Conservation (phyloP, 73 alveolate genomes). For the Paramecium sexaurelia region DNA sequence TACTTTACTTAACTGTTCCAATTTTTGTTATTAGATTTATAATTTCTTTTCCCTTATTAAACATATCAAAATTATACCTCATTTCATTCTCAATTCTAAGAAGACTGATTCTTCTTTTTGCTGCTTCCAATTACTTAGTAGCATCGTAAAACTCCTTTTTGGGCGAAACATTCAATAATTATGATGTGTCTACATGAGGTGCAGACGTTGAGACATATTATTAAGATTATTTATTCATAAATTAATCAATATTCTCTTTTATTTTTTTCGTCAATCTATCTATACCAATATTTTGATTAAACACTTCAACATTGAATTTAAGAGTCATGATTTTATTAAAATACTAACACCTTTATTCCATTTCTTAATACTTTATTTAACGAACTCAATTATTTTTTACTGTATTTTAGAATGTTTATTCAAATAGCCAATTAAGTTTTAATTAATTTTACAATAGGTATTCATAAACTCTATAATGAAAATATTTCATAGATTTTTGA, state of each 20-base stretch:
- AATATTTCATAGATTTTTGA: too few relatives aligned
- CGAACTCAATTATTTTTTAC: not conserved
- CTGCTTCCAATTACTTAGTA: not conserved
- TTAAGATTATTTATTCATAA: not conserved
- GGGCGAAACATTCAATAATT: not conserved
- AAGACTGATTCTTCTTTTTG: not conserved
- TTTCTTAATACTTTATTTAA: not conserved
- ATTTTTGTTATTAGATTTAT: not conserved
- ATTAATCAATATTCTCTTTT: not conserved
- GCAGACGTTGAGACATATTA: slow-evolving; percentile 1
- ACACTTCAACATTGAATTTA: not conserved
- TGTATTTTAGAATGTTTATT: too few relatives aligned
- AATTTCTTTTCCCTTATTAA: slow-evolving; percentile 34
- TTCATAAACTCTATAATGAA: too few relatives aligned
- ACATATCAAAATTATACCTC: not conserved
- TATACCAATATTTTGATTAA: not conserved
- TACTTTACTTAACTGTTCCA: not conserved
- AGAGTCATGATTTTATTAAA: not conserved
- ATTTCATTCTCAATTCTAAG: slow-evolving; percentile 35
- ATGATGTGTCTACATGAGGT: not conserved
- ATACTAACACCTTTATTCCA: not conserved
- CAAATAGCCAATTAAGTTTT: too few relatives aligned
- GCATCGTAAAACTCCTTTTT: slow-evolving; percentile 28
- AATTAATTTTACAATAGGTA: too few relatives aligned
- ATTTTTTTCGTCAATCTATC: not conserved